Conservation (phyloP, 495 filamentous ascomycete genomes). For the Clohesyomyces aquaticus region DNA sequence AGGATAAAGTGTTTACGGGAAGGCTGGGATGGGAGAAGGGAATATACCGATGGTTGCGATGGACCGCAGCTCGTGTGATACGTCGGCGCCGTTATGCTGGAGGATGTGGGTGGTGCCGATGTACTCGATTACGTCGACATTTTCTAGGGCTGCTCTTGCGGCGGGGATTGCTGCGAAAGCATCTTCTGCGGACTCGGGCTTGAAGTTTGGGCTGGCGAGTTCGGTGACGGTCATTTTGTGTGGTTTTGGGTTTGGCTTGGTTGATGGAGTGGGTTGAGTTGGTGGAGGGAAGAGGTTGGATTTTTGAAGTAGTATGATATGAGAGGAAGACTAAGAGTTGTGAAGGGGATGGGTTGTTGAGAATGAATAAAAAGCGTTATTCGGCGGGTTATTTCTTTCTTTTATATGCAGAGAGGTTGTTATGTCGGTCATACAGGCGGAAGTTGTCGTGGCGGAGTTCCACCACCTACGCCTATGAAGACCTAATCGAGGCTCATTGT, state of each 20-base stretch:
- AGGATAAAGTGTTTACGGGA: no score
- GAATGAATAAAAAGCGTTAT: neutral
- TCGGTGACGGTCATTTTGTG: slow-evolving; percentile 4
- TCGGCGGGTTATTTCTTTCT: neutral
- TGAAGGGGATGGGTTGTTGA: neutral
- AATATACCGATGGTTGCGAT: neutral
- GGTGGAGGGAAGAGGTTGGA: neutral
- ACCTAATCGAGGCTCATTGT: neutral
- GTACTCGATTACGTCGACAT: neutral
- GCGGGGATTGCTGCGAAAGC: neutral
- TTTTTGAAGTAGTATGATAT: no score
- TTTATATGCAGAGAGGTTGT: neutral
- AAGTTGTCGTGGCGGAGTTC: slow-evolving; percentile 1
- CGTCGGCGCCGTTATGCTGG: neutral
- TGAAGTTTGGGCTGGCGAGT: slow-evolving; percentile 1
- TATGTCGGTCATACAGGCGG: neutral
- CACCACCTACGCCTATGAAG: neutral
- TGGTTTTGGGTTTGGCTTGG: no score
- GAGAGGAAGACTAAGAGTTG: neutral
- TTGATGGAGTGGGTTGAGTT: neutral
- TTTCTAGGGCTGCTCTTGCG: neutral
- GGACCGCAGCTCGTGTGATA: neutral
- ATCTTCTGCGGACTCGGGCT: neutral
- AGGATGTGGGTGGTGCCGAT: neutral
- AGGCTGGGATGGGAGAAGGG: no score